phyloP scores from a whole-genome alignment of 805 yeast species.

The Metschnikowia matae region DNA sequence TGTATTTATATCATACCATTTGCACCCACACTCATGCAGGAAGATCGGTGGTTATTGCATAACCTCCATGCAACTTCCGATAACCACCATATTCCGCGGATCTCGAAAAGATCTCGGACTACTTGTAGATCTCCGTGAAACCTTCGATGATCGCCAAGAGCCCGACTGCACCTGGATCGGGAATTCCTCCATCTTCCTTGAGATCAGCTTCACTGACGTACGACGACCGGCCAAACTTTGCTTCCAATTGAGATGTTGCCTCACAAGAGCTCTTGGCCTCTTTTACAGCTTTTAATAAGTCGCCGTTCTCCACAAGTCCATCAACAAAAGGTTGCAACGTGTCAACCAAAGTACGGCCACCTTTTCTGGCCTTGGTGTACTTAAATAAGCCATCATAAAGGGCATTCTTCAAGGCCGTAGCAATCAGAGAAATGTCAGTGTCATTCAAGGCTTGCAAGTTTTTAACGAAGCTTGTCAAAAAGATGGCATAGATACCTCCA shows the following conservation, averaged over 20 bases:
- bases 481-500: slow-evolving; percentile 89
- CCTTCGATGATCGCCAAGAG: slow-evolving; percentile 58
- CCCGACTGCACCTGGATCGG: slow-evolving; percentile 96
- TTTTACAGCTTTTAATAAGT: slow-evolving; percentile 54
- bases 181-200: slow-evolving; percentile 62
- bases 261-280: slow-evolving; percentile 78
- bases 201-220: slow-evolving; percentile 69
- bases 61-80: neutral
- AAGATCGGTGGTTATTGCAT: neutral
- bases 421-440: slow-evolving; percentile 29
- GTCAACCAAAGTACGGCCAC: slow-evolving; percentile 87
- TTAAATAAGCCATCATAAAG: slow-evolving; percentile 65
- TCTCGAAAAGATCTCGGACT: neutral
- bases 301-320: slow-evolving; percentile 47
- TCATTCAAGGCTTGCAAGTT: slow-evolving; percentile 38
- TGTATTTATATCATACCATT: neutral
- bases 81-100: neutral
- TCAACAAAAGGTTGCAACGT: slow-evolving; percentile 84
- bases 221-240: slow-evolving; percentile 91
- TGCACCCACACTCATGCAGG: slow-evolving; percentile 12
- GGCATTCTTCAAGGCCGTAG: slow-evolving; percentile 54
- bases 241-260: slow-evolving; percentile 66
- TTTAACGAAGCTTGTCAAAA: slow-evolving; percentile 68
- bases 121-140: slow-evolving; percentile 18
- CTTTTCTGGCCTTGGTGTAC: slow-evolving; percentile 84